Evolutionary conservation across 257 asterid genomes (phyloP).

Genomic region (Solanum chilense): DNA sequence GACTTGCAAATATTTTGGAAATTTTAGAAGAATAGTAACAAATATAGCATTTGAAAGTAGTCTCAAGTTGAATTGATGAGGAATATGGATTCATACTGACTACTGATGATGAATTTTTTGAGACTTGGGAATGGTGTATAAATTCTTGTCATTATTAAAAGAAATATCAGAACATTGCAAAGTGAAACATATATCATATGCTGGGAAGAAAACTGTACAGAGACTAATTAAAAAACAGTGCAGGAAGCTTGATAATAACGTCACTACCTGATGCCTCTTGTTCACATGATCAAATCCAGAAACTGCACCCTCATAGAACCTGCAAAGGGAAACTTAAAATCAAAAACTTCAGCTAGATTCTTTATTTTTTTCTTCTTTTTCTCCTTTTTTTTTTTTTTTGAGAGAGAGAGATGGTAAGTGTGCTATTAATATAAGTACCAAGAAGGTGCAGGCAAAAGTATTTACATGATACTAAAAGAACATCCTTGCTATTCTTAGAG

Average conservation of each 20-base stretch:
- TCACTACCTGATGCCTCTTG: constrained; percentile 38
- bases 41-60: not conserved
- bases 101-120: not conserved
- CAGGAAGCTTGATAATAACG: not conserved
- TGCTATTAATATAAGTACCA: not conserved
- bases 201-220: not conserved
- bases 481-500: not conserved
- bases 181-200: not conserved
- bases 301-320: constrained; percentile 40
- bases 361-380: not conserved
- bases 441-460: not conserved
- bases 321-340: constrained; percentile 11
- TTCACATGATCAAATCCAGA: constrained; percentile 25
- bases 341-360: not conserved
- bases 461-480: not conserved
- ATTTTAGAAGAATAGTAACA: not conserved
- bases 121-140: not conserved
- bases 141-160: not conserved
- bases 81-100: not conserved
- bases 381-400: not conserved
- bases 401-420: not conserved
- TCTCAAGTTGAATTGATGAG: not conserved
- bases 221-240: not conserved
- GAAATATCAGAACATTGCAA: not conserved
- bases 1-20: not conserved